Evolutionary conservation across 1,284 basidiomycete genomes (phyloP).

Genomic region (Polyporus tsugae): DNA sequence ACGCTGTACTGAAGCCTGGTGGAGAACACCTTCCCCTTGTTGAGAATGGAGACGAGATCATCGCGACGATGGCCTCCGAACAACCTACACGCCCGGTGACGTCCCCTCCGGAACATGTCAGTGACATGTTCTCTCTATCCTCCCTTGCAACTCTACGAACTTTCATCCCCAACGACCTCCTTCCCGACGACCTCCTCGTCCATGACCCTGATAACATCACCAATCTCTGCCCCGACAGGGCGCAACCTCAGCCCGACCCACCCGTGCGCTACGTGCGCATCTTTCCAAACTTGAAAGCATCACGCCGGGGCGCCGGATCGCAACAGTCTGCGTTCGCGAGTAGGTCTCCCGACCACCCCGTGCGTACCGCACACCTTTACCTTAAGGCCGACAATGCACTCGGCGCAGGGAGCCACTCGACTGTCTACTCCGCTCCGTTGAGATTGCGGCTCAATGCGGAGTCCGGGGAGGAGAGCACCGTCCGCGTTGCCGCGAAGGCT

Average conservation of each 20-base stretch:
- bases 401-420: conserved; percentile 45
- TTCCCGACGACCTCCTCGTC: conserved; percentile 44
- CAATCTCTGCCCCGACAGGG: not conserved
- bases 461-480: conserved; percentile 33
- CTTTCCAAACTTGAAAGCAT: conserved; percentile 27
- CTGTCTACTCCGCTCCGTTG: conserved; percentile 42
- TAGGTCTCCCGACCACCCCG: not conserved
- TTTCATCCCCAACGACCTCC: conserved; percentile 37
- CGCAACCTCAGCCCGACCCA: not conserved
- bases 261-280: conserved; percentile 33
- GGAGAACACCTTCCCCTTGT: not conserved
- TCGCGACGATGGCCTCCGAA: not conserved
- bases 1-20: too few relatives aligned
- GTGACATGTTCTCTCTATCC: conserved; percentile 13
- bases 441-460: conserved; percentile 39
- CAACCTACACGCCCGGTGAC: not conserved
- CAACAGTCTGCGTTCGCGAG: not conserved
- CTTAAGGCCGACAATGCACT: conserved; percentile 38
- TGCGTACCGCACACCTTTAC: conserved; percentile 35
- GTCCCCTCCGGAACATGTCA: not conserved
- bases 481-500: conserved; percentile 44
- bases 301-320: not conserved
- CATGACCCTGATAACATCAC: conserved; percentile 34
- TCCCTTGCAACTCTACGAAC: conserved; percentile 37
- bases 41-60: not conserved